Evolutionary conservation across 1,284 basidiomycete genomes (phyloP).

Genomic region (Ceratobasidium sp.): DNA sequence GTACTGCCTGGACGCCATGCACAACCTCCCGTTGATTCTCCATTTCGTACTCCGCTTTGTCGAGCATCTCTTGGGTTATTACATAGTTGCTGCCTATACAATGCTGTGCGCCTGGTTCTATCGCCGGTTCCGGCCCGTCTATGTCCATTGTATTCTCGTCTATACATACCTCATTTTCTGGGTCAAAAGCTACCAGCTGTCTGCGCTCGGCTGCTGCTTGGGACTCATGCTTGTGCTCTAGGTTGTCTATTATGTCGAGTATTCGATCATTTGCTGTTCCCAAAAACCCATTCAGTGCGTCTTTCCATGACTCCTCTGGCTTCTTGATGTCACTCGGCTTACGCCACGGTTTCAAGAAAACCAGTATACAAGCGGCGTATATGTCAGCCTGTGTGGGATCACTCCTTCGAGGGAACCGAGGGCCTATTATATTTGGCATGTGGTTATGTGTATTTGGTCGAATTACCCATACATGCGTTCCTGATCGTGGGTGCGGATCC

Average conservation of each 20-base stretch:
- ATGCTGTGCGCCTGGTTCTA: not conserved
- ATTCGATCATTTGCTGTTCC: not conserved
- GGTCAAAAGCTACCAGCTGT: not conserved
- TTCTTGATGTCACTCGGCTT: not conserved
- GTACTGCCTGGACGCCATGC: constrained; percentile 11
- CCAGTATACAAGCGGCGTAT: constrained; percentile 18
- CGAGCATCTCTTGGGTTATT: constrained; percentile 2
- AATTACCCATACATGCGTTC: constrained; percentile 13
- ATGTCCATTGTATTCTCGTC: not conserved
- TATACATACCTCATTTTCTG: not conserved
- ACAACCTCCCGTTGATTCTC: not conserved
- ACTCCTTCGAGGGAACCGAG: constrained; percentile 14
- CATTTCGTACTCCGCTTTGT: not conserved
- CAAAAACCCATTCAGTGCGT: constrained; percentile 26
- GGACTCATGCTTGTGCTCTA: constrained; percentile 1
- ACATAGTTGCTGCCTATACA: not conserved
- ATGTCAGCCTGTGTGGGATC: constrained; percentile 14
- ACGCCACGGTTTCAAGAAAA: constrained; percentile 39
- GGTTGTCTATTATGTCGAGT: not conserved
- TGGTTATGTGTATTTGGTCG: not conserved
- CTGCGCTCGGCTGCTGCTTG: constrained; percentile 6
- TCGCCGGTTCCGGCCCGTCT: not conserved
- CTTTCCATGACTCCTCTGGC: constrained; percentile 12
- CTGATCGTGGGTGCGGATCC: not conserved
- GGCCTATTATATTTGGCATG: constrained; percentile 42